phyloP scores from a whole-genome alignment of 108 stramenopile genomes.

The Fragilaria crotonensis region DNA sequence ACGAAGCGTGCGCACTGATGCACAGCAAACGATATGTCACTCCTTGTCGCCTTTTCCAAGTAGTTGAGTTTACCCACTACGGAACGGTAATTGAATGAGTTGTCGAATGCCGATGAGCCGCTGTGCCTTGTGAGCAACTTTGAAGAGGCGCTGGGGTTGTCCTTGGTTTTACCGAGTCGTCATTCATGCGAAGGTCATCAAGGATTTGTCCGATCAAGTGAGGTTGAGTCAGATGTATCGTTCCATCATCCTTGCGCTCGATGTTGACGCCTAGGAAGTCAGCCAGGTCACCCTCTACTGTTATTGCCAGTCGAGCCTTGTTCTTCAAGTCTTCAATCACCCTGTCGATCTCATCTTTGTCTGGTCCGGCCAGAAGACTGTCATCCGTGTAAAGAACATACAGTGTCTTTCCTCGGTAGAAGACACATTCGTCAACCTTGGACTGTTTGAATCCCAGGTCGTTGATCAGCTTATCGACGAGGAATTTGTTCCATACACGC shows the following conservation, averaged over 20 bases:
- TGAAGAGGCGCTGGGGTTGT: too few species aligned
- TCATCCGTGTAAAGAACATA: constrained; percentile 42
- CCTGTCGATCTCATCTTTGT: constrained; percentile 15
- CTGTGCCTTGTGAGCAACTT: constrained; percentile 1
- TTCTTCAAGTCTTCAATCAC: constrained; percentile 6
- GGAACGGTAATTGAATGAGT: too few species aligned
- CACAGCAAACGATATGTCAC: too few species aligned
- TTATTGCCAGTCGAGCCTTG: constrained; percentile 15
- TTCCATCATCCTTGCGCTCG: constrained; percentile 11
- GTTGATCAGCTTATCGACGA: constrained; percentile 7
- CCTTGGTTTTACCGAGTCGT: background rate
- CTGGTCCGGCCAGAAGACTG: constrained; percentile 20
- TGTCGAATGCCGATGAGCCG: constrained; percentile 1
- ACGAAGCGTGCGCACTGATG: too few species aligned
- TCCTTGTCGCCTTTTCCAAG: constrained; percentile 18
- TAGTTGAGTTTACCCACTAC: constrained; percentile 29
- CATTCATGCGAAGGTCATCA: constrained; percentile 4
- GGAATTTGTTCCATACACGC: constrained; percentile 1
- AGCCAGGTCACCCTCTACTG: constrained; percentile 31
- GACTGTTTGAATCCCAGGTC: constrained; percentile 26
- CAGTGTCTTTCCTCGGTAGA: constrained; percentile 26
- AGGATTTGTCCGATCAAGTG: constrained; percentile 31
- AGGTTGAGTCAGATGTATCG: constrained; percentile 34
- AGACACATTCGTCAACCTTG: constrained; percentile 40
- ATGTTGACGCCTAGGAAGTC: constrained; percentile 47